Percentiles rank a stretch among this genome's conserved stretches.
Evolutionary conservation across 2,329 filamentous ascomycete genomes (phyloP).

Genomic region (Beauveria bassiana): DNA sequence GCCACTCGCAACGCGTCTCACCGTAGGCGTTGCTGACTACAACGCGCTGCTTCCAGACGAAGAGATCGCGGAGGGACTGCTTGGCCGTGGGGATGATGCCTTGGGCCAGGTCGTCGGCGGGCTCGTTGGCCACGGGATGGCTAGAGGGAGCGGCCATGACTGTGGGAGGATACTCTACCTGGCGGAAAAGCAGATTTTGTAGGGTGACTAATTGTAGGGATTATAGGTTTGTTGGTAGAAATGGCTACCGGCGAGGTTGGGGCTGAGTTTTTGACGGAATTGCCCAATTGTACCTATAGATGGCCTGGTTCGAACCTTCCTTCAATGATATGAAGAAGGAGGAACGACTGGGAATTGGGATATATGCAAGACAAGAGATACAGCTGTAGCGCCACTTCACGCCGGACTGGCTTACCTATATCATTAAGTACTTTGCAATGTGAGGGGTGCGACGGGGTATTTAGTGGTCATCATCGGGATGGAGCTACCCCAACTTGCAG

Average conservation of each 20-base stretch:
- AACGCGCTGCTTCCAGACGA: constrained; percentile 67
- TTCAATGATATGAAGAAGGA: background rate
- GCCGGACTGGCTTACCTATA: background rate
- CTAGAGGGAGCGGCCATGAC: background rate
- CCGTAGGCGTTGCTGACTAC: constrained; percentile 57
- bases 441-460: background rate
- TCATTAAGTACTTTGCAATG: background rate
- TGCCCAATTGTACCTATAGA: background rate
- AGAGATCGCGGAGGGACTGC: constrained; percentile 57
- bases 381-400: background rate
- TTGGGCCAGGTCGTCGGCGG: constrained; percentile 59
- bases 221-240: background rate
- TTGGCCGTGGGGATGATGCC: constrained; percentile 57
- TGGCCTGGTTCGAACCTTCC: background rate
- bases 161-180: background rate
- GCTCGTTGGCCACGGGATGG: constrained; percentile 27
- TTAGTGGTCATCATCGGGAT: background rate
- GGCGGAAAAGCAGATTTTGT: background rate
- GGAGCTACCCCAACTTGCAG: constrained; percentile 6
- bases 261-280: background rate
- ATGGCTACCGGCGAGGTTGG: background rate
- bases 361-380: no score
- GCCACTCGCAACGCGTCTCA: constrained; percentile 61
- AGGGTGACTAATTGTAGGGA: no score
- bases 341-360: background rate